Evolutionary conservation across 2,329 filamentous ascomycete genomes (phyloP).

Genomic region (Exophiala calicioides): DNA sequence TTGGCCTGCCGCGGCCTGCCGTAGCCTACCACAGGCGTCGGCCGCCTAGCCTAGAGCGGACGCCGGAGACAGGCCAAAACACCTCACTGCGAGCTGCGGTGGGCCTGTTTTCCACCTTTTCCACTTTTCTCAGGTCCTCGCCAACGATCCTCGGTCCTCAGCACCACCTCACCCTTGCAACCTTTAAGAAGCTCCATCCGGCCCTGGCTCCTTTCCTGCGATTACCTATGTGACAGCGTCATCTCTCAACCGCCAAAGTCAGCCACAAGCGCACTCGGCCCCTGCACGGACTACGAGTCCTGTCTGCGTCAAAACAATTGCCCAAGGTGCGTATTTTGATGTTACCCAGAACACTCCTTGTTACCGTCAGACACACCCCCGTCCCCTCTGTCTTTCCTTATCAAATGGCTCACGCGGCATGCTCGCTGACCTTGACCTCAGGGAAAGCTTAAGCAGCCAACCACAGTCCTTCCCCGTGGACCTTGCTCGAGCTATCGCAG

Average conservation of each 20-base stretch:
- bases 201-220: conserved; percentile 17
- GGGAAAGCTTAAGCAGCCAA: conserved; percentile 36
- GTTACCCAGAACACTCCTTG: conserved; percentile 18
- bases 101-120: neutral
- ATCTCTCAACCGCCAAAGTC: conserved; percentile 13
- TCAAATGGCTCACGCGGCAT: conserved; percentile 34
- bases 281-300: conserved; percentile 10
- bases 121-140: conserved; percentile 1
- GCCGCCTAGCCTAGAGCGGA: neutral
- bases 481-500: conserved; percentile 33
- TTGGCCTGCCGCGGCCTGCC: too few relatives aligned
- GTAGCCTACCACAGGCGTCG: neutral
- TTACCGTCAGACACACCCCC: conserved; percentile 18
- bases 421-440: conserved; percentile 30
- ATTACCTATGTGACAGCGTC: conserved; percentile 10
- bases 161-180: conserved; percentile 13
- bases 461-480: conserved; percentile 23
- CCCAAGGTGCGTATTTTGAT: conserved; percentile 18
- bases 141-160: neutral
- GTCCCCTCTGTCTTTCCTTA: conserved; percentile 18
- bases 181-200: neutral
- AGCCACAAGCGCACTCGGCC: conserved; percentile 4
- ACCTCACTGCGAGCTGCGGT: neutral
- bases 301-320: conserved; percentile 17
- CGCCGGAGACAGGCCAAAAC: too few relatives aligned